Evolutionary conservation across 352 stramenopile species (phyloP).

Genomic region (Phytopythium ostracodes): DNA sequence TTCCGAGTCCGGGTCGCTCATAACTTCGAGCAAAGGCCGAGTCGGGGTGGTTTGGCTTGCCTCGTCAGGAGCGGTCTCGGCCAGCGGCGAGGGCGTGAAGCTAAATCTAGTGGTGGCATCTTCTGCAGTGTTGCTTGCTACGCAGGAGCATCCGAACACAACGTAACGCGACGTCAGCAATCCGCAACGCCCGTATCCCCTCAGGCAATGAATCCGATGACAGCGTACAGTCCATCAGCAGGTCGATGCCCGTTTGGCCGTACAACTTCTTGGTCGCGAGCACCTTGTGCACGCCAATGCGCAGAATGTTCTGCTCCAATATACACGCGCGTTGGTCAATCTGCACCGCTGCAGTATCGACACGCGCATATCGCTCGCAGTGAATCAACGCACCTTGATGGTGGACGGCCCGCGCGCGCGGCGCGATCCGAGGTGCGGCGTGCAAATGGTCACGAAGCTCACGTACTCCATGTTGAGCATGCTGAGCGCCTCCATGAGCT

Average conservation of each 20-base stretch:
- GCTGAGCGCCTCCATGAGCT: slow-evolving; percentile 46
- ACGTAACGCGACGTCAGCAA: slow-evolving; percentile 5
- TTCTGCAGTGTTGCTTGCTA: not conserved
- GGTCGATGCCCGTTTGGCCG: slow-evolving; percentile 68
- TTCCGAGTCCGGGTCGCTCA: slow-evolving; percentile 52
- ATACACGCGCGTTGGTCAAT: not conserved
- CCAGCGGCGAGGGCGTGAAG: not conserved
- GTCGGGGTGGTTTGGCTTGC: not conserved
- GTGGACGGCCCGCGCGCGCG: slow-evolving; percentile 54
- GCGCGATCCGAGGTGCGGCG: slow-evolving; percentile 70
- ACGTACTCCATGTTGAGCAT: slow-evolving; percentile 66
- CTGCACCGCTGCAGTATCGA: not conserved
- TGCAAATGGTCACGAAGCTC: slow-evolving; percentile 79
- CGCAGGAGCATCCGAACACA: not conserved
- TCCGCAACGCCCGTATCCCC: no score
- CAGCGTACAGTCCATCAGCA: slow-evolving; percentile 49
- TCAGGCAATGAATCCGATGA: not conserved
- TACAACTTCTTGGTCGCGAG: slow-evolving; percentile 60
- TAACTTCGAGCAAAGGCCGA: slow-evolving; percentile 51
- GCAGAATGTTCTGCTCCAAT: slow-evolving; percentile 51
- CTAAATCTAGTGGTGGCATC: not conserved
- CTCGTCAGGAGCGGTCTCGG: not conserved
- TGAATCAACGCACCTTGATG: slow-evolving; percentile 38
- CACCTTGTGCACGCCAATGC: slow-evolving; percentile 68
- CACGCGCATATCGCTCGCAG: no score